Evolutionary conservation across 306 rosid species (phyloP).

Genomic region (Prunus mira): DNA sequence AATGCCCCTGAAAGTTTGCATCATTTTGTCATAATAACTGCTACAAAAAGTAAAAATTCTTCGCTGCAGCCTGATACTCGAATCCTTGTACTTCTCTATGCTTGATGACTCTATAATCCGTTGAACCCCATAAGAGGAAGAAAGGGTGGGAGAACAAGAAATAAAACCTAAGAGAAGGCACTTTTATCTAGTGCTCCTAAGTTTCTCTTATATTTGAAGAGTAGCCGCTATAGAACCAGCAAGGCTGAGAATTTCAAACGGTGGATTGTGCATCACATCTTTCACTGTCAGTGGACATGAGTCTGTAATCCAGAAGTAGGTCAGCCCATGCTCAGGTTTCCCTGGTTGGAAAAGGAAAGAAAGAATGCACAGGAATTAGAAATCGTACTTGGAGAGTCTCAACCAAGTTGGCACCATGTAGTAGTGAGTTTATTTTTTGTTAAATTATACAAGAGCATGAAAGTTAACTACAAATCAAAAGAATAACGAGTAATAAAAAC

Average conservation of each 20-base stretch:
- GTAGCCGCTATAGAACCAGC: constrained; percentile 76
- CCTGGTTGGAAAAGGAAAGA: constrained; percentile 41
- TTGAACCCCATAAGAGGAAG: background rate
- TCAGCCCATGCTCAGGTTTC: constrained; percentile 62
- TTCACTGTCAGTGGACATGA: constrained; percentile 82
- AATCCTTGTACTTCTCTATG: constrained; percentile 16
- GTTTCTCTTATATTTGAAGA: constrained; percentile 52
- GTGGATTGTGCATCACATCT: constrained; percentile 63
- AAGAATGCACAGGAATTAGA: background rate
- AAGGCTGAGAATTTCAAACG: constrained; percentile 89
- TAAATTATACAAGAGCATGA: background rate
- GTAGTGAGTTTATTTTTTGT: background rate
- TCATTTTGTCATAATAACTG: background rate
- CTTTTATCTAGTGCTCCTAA: background rate
- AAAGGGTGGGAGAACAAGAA: background rate
- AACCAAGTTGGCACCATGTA: background rate
- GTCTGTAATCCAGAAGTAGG: constrained; percentile 95
- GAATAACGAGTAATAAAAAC: background rate
- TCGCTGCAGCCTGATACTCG: background rate
- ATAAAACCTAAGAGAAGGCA: background rate
- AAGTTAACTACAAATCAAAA: background rate
- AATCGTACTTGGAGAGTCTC: background rate
- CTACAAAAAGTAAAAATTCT: background rate
- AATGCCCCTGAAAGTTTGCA: constrained; percentile 1
- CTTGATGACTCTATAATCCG: background rate